These are phyloP conservation scores for Cyberlindnera galapagoensis DNA, from an alignment of 805 yeast genomes.

Conservation along the genomic window DNA sequence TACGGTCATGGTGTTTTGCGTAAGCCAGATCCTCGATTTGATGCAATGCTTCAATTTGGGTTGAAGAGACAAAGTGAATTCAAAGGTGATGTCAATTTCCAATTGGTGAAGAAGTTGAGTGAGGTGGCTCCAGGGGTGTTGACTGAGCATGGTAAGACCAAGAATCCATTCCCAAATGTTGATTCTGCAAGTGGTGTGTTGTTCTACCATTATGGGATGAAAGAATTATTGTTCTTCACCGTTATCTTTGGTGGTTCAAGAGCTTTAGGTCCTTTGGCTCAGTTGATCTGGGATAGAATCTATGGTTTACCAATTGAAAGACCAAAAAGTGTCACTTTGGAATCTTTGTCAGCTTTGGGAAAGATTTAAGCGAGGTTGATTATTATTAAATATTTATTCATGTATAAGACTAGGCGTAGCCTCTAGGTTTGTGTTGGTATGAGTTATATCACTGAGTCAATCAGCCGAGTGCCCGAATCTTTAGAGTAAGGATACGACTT, in stretches of 20 bases:
- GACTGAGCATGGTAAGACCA: conserved; percentile 75
- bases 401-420: too few species aligned
- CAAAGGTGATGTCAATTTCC: conserved; percentile 56
- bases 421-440: neutral
- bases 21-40: conserved; percentile 76
- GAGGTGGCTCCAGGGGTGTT: conserved; percentile 71
- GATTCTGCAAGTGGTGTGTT: conserved; percentile 76
- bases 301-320: conserved; percentile 77
- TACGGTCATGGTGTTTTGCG: conserved; percentile 86
- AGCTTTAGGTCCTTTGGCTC: conserved; percentile 73
- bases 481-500: too few species aligned
- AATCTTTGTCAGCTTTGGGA: conserved; percentile 8
- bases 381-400: too few species aligned
- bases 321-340: conserved; percentile 39
- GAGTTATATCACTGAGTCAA: neutral
- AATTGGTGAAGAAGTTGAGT: conserved; percentile 59
- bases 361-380: too few species aligned
- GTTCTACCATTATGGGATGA: conserved; percentile 74
- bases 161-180: conserved; percentile 82
- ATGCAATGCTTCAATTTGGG: conserved; percentile 68
- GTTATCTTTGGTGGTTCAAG: conserved; percentile 80
- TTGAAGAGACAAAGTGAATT: conserved; percentile 44
- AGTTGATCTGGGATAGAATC: conserved; percentile 72
- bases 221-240: conserved; percentile 68
- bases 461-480: neutral